These are phyloP conservation scores for Solanum dulcamara DNA, from an alignment of 257 asterid species.

Conservation along the genomic window DNA sequence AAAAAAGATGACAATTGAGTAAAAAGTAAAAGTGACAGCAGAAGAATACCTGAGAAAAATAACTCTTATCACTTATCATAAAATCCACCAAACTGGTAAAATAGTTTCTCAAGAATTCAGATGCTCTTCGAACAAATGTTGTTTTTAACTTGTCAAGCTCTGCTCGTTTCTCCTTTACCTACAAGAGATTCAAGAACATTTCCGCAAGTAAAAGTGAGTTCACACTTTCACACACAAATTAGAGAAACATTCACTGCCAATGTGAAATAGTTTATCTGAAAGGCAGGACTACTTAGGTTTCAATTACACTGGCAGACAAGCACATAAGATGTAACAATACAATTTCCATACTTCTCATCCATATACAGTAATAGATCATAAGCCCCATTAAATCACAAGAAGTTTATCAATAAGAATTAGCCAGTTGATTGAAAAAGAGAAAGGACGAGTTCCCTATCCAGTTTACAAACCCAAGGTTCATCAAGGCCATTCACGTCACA, in stretches of 20 bases:
- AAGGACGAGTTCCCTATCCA: neutral
- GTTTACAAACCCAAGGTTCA: neutral
- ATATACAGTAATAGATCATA: neutral
- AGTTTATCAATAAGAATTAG: neutral
- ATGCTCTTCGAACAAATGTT: constrained; percentile 85
- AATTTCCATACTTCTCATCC: neutral
- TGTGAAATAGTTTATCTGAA: neutral
- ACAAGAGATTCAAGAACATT: constrained; percentile 13
- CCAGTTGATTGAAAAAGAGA: neutral
- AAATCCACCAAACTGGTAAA: constrained; percentile 95
- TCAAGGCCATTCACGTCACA: neutral
- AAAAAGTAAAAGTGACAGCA: neutral
- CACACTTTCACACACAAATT: neutral
- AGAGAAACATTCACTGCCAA: neutral
- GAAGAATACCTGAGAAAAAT: constrained; percentile 81
- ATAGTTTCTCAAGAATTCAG: constrained; percentile 82
- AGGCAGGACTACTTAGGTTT: neutral
- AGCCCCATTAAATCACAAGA: neutral
- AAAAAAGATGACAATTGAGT: neutral
- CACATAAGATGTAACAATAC: neutral
- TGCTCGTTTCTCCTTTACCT: constrained; percentile 86
- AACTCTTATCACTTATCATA: constrained; percentile 91
- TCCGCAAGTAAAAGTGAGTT: neutral
- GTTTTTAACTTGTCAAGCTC: constrained; percentile 72
- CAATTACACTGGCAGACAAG: neutral